Evolutionary conservation across 1,284 basidiomycete species (phyloP), one percentile per base, ranked within the genome.

Genomic region (Trichosporon ovoides): DNA sequence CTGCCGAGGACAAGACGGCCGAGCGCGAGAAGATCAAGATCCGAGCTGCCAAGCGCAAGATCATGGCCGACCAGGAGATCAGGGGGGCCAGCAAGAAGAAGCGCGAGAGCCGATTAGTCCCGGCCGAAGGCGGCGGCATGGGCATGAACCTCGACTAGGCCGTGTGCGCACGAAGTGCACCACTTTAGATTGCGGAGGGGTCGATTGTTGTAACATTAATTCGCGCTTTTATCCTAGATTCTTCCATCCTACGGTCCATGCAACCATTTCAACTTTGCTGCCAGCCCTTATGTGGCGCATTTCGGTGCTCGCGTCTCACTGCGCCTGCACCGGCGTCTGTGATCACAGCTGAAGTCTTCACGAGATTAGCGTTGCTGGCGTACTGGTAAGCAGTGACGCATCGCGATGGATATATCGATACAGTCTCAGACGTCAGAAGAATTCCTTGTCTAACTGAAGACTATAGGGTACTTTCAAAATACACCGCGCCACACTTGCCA

Each of bases 1-100:
- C 62, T 10, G 59, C 66, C 35, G 50, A 68, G 38, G 70, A 71
- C 53, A 72, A 74, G 55, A 68, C 63, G 52, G 70, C 74, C 58
- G 78, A 84, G 58, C 81, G 84, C 71, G 85, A 90, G 77, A 92
- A 88, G 79, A 87, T 94, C 81, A 88, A 84, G 75, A 84, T 90
- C 11, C 72, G 83, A n/a, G 79, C 82, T 58, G 87, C 85, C 68
- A 77, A 82, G 55, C 82, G 82, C 69, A 83, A 71, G 56, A 73
- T 65, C 24, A 74, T 73, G 68, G 72, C 72, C 6, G 54, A 65
- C 60, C 71, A 73, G 59, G 68, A 74, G 66, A 55, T 71, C 24
- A 35, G 16, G 20, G 59, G 58, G 19, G 65, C 58, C 38, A 60
- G 87, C 75, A 90, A 85, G 80, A 83, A 81, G 70, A 83, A 65